Conservation (phyloP, 2,329 filamentous ascomycete genomes). For the Tothia fuscella region DNA sequence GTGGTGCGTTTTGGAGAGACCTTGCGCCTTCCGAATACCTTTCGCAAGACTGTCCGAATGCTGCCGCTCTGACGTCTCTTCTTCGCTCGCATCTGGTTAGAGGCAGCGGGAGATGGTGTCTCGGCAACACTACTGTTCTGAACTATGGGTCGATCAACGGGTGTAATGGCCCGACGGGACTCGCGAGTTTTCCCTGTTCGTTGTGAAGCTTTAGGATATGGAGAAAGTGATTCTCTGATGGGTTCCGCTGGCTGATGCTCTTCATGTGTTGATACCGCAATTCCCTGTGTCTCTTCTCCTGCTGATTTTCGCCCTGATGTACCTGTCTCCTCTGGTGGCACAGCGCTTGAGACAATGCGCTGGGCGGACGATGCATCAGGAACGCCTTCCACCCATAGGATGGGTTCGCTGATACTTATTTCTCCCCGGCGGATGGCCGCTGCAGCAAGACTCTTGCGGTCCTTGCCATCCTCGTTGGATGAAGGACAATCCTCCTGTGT, state of each 20-base stretch:
- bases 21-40: slow-evolving; percentile 10
- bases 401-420: slow-evolving; percentile 10
- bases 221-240: background rate
- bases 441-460: background rate
- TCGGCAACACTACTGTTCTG: slow-evolving; percentile 2
- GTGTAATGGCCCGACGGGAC: background rate
- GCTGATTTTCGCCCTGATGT: background rate
- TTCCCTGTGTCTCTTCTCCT: background rate
- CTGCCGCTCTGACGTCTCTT: slow-evolving; percentile 11
- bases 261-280: slow-evolving; percentile 5
- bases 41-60: slow-evolving; percentile 8
- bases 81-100: background rate
- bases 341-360: slow-evolving; percentile 1
- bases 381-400: slow-evolving; percentile 9
- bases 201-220: background rate
- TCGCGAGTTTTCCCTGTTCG: background rate
- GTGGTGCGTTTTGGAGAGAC: background rate
- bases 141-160: background rate
- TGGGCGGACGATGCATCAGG: slow-evolving; percentile 3
- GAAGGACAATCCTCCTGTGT: background rate
- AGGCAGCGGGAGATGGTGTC: background rate
- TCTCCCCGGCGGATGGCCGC: slow-evolving; percentile 11
- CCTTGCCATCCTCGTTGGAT: background rate
- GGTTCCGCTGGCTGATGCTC: background rate
- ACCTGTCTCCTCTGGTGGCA: background rate